These are phyloP conservation scores for Scheffersomyces ergatensis DNA, from an alignment of 805 yeast genomes.

Conservation along the genomic window DNA sequence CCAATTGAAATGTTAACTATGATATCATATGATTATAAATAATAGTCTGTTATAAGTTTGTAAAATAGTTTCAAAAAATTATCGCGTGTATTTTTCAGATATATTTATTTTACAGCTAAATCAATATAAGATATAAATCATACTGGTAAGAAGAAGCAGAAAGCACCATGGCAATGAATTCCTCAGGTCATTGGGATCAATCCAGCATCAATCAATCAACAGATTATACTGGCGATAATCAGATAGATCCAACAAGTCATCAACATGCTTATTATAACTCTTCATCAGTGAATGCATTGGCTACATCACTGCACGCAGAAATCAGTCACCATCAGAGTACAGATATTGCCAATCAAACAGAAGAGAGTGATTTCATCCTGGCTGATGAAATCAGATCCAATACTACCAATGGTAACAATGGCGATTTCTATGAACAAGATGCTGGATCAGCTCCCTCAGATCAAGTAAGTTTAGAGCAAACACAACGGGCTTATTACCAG, in stretches of 20 bases:
- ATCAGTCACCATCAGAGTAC: background rate
- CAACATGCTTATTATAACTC: background rate
- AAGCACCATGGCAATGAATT: constrained; percentile 22
- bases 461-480: constrained; percentile 39
- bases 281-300: background rate
- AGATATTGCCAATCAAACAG: background rate
- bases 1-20: no score
- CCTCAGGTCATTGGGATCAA: constrained; percentile 27
- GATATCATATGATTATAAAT: no score
- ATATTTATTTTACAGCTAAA: no score
- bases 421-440: constrained; percentile 8
- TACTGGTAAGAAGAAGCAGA: no score
- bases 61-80: no score
- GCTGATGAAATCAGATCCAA: constrained; percentile 1
- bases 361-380: background rate
- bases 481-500: constrained; percentile 36
- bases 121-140: no score
- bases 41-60: no score
- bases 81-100: no score
- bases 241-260: background rate
- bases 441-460: background rate
- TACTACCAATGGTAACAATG: background rate
- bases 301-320: constrained; percentile 1
- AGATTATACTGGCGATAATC: background rate
- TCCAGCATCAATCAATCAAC: background rate